phyloP scores from a whole-genome alignment of 768 basidiomycete genomes.

The Phanerodontia chrysosporium region DNA sequence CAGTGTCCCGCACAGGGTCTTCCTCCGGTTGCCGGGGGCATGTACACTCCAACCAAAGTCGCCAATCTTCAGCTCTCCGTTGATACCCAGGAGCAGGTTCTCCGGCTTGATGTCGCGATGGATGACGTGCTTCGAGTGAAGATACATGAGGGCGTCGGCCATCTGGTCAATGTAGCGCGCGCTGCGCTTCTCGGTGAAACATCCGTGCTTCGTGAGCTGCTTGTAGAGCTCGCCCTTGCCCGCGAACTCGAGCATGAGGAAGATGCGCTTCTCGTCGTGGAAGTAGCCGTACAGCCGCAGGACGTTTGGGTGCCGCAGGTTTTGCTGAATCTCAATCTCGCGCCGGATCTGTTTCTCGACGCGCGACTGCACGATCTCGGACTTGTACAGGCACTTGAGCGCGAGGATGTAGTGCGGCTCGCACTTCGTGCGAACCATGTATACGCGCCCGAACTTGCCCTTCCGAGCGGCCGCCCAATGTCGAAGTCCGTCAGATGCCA shows the following conservation, averaged over 20 bases:
- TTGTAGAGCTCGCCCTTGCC: constrained; percentile 97
- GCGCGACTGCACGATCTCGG: constrained; percentile 84
- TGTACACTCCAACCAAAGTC: constrained; percentile 99
- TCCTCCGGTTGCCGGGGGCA: constrained; percentile 84
- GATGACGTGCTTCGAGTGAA: constrained; percentile 95
- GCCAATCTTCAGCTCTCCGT: constrained; percentile 96
- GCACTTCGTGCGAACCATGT: constrained; percentile 92
- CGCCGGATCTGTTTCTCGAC: constrained; percentile 97
- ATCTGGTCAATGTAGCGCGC: constrained; percentile 94
- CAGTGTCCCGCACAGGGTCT: constrained; percentile 91
- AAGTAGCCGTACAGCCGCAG: constrained; percentile 95
- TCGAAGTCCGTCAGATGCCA: constrained; percentile 87
- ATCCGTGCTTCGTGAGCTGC: constrained; percentile 81
- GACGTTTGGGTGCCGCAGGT: constrained; percentile 92
- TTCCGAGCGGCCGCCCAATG: constrained; percentile 95
- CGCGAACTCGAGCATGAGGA: constrained; percentile 97
- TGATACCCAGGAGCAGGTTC: constrained; percentile 89
- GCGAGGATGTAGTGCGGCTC: constrained; percentile 92
- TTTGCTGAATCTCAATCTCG: constrained; percentile 98
- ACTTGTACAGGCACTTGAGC: constrained; percentile 95
- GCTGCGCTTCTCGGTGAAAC: constrained; percentile 85
- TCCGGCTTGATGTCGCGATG: constrained; percentile 99
- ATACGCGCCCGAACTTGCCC: constrained; percentile 97
- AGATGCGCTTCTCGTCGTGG: constrained; percentile 96
- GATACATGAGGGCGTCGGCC: constrained; percentile 91